Conservation (phyloP, 2,329 filamentous ascomycete genomes). For the Pseudovirgaria hyperparasitica region DNA sequence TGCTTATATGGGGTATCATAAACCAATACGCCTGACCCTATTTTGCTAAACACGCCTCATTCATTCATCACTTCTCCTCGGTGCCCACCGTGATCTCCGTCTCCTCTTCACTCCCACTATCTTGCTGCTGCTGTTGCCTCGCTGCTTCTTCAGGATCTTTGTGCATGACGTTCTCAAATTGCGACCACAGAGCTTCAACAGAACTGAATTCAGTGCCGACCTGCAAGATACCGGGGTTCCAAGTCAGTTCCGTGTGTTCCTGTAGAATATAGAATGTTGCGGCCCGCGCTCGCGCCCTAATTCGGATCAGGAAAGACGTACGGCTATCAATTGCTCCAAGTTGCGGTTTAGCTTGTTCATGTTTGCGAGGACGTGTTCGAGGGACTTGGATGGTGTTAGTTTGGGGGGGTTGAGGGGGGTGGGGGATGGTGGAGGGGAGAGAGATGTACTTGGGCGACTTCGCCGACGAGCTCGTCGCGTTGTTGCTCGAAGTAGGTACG, state of each 20-base stretch:
- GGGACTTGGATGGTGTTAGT: constrained; percentile 29
- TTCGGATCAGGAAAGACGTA: constrained; percentile 35
- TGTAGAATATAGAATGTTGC: no score
- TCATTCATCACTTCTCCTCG: constrained; percentile 6
- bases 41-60: constrained; percentile 10
- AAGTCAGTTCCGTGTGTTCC: no score
- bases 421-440: constrained; percentile 16
- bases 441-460: constrained; percentile 58
- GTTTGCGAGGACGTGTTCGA: constrained; percentile 88
- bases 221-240: constrained; percentile 34
- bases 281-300: no score
- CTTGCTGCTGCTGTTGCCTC: constrained; percentile 24
- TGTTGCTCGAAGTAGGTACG: constrained; percentile 61
- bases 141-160: constrained; percentile 38
- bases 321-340: constrained; percentile 80
- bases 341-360: constrained; percentile 92
- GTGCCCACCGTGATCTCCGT: neutral
- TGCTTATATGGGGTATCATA: constrained; percentile 3
- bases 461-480: constrained; percentile 55
- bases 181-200: constrained; percentile 91
- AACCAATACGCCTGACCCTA: constrained; percentile 4
- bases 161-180: constrained; percentile 93
- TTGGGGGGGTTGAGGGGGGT: constrained; percentile 3
- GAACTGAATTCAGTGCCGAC: constrained; percentile 96
- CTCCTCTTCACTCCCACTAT: constrained; percentile 7